Percentiles rank a stretch among this genome's conserved stretches.
Conservation (phyloP, 2,329 filamentous ascomycete genomes). For the Fusarium staphyleae region DNA sequence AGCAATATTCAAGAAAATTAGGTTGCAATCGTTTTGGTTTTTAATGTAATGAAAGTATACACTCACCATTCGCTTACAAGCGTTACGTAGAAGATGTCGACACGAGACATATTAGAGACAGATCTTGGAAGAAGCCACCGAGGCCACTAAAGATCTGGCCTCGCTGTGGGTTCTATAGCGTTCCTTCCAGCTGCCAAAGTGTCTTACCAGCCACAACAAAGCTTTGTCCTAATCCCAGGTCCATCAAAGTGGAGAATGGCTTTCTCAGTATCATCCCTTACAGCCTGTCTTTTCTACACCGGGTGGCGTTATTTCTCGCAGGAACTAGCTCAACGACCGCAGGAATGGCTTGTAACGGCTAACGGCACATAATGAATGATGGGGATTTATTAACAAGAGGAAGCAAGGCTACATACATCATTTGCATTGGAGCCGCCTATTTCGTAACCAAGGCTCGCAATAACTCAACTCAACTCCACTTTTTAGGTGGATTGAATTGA, state of each 20-base stretch:
- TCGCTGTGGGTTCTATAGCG: too few relatives aligned
- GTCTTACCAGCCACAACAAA: conserved; percentile 6
- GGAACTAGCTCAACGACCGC: neutral
- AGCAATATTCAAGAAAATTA: too few relatives aligned
- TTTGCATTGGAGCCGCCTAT: neutral
- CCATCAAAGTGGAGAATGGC: conserved; percentile 14
- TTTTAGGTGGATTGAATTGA: too few relatives aligned
- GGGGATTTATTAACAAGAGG: neutral
- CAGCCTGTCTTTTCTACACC: neutral
- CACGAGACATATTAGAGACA: too few relatives aligned
- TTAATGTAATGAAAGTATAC: too few relatives aligned
- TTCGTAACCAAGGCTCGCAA: too few relatives aligned
- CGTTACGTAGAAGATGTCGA: too few relatives aligned
- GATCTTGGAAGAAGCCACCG: too few relatives aligned
- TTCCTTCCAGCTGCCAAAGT: conserved; percentile 6
- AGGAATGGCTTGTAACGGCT: conserved; percentile 9
- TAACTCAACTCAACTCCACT: too few relatives aligned
- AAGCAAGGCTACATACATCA: neutral
- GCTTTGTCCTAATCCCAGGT: conserved; percentile 5
- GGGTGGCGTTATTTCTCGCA: conserved; percentile 1
- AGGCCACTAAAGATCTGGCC: too few relatives aligned
- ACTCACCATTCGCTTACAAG: too few relatives aligned
- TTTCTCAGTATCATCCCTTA: conserved; percentile 3
- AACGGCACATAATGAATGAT: neutral
- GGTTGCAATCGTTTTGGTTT: too few relatives aligned